Percentiles rank a stretch among this genome's conserved stretches.
Evolutionary conservation across 2,329 filamentous ascomycete species (phyloP).

Genomic region (Plectosphaerella plurivora): DNA sequence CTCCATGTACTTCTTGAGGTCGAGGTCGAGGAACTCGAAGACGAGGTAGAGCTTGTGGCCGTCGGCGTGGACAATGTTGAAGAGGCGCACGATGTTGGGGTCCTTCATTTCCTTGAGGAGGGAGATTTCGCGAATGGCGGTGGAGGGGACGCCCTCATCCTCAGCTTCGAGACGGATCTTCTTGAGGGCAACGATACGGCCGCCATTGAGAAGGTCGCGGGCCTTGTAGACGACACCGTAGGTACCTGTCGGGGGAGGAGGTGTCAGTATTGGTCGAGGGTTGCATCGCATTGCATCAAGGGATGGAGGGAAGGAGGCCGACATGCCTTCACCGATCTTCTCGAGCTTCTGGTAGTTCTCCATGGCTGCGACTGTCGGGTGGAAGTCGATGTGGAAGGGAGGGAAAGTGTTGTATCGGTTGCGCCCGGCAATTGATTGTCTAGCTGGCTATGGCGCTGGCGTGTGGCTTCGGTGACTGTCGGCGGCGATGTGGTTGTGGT

Average conservation of each 20-base stretch:
- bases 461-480: too few relatives aligned
- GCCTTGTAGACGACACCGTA: slow-evolving; percentile 97
- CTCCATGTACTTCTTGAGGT: slow-evolving; percentile 97
- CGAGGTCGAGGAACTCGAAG: slow-evolving; percentile 85
- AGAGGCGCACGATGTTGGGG: slow-evolving; percentile 79
- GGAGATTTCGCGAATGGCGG: slow-evolving; percentile 90
- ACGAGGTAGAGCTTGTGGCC: slow-evolving; percentile 94
- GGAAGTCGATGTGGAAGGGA: not conserved
- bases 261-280: not conserved
- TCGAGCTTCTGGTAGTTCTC: slow-evolving; percentile 96
- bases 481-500: too few relatives aligned
- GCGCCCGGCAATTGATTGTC: too few relatives aligned
- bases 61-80: slow-evolving; percentile 93
- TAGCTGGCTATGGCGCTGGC: too few relatives aligned
- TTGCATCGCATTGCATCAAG: not conserved
- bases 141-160: slow-evolving; percentile 89
- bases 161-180: slow-evolving; percentile 94
- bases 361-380: slow-evolving; percentile 45
- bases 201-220: slow-evolving; percentile 73
- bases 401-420: too few relatives aligned
- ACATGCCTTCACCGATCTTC: slow-evolving; percentile 89
- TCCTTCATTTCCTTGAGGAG: slow-evolving; percentile 93
- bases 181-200: slow-evolving; percentile 87
- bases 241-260: slow-evolving; percentile 56
- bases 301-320: not conserved